A percentile compares a stretch with the other conserved stretches of the same genome.
Conservation (phyloP, 73 alveolate species). For the Paramecium primaurelia region DNA sequence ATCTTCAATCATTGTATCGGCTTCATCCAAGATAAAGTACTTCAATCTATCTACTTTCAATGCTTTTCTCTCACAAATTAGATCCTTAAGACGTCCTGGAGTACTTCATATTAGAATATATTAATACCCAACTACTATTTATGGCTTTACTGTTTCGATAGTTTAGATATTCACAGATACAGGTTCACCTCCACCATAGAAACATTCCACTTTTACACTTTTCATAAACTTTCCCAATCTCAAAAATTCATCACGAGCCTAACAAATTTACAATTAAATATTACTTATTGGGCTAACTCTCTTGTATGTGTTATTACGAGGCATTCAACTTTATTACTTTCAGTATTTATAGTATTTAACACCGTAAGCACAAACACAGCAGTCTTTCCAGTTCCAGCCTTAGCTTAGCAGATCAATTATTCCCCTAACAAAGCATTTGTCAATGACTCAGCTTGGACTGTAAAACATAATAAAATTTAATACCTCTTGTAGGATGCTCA, state of each 20-base stretch:
- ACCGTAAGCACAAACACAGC: conserved; percentile 99
- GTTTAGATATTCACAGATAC: conserved; percentile 84
- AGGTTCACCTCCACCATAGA: conserved; percentile 96
- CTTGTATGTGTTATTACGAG: conserved; percentile 98
- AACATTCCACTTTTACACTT: conserved; percentile 87
- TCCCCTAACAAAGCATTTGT: conserved; percentile 55
- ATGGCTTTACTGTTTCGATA: conserved; percentile 73
- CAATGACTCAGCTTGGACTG: conserved; percentile 51
- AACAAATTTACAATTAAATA: background rate
- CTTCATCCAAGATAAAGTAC: conserved; percentile 59
- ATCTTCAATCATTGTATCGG: conserved; percentile 55
- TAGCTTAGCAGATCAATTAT: conserved; percentile 83
- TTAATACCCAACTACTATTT: conserved; percentile 51
- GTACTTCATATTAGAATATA: conserved; percentile 84
- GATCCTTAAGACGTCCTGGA: conserved; percentile 99
- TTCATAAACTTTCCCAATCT: conserved; percentile 88
- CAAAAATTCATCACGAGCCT: conserved; percentile 89
- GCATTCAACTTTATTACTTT: conserved; percentile 95
- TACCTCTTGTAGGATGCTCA: conserved; percentile 62
- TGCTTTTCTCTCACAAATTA: conserved; percentile 82
- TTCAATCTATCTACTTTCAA: conserved; percentile 67
- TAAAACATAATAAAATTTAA: background rate
- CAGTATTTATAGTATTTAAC: conserved; percentile 90
- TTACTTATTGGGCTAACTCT: conserved; percentile 99
- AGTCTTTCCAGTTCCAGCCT: conserved; percentile 99